Percentiles rank a stretch among this genome's conserved stretches.
phyloP scores from a whole-genome alignment of 495 filamentous ascomycete species.

The Penicillium roqueforti region DNA sequence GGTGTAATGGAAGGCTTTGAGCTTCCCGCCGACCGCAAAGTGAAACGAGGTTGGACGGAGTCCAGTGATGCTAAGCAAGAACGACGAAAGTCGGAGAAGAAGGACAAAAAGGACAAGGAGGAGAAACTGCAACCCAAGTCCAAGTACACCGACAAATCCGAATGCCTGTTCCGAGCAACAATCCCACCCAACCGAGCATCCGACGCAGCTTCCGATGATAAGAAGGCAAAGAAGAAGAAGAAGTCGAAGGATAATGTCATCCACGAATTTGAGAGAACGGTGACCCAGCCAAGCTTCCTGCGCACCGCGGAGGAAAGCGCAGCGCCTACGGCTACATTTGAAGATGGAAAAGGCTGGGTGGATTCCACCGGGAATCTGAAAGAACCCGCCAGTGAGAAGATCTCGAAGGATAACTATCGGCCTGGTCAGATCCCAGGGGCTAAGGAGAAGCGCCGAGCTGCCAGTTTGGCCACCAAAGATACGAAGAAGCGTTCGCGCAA shows the following conservation, averaged over 20 bases:
- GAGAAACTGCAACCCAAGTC: conserved; percentile 60
- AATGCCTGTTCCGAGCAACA: conserved; percentile 79
- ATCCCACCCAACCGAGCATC: conserved; percentile 57
- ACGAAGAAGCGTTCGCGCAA: conserved; percentile 2
- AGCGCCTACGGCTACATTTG: conserved; percentile 35
- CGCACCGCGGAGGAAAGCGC: conserved; percentile 40
- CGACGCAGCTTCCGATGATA: conserved; percentile 27
- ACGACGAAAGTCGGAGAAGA: conserved; percentile 42
- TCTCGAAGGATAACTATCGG: conserved; percentile 29
- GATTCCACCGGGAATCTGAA: conserved; percentile 74
- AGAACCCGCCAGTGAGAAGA: conserved; percentile 47
- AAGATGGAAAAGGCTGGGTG: conserved; percentile 82
- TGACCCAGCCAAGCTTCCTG: conserved; percentile 74
- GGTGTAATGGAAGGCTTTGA: conserved; percentile 65
- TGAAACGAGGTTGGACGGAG: conserved; percentile 90
- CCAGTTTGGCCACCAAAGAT: conserved; percentile 9
- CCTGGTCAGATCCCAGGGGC: conserved; percentile 36
- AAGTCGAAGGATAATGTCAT: conserved; percentile 57
- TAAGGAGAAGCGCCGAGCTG: conserved; percentile 32
- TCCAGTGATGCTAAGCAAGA: conserved; percentile 50
- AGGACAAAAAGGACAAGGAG: conserved; percentile 50
- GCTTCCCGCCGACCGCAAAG: conserved; percentile 65
- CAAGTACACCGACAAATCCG: conserved; percentile 71
- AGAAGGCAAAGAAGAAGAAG: conserved; percentile 48
- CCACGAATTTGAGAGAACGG: conserved; percentile 77